Evolutionary conservation across 805 yeast genomes (phyloP), one percentile per base, ranked within the genome.

Genomic region (Ogataea nonfermentans): DNA sequence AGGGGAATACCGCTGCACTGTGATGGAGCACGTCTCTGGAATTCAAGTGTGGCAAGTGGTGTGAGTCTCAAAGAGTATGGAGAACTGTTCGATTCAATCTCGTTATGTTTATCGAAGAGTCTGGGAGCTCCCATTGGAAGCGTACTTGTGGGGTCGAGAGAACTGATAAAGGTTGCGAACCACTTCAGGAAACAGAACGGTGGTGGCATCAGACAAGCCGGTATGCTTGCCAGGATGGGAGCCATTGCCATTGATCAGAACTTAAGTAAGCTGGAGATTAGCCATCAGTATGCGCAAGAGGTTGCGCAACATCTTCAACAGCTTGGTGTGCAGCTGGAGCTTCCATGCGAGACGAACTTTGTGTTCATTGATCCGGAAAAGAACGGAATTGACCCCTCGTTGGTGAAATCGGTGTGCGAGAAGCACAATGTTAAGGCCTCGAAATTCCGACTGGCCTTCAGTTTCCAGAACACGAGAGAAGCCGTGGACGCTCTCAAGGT

Each of bases 1-100:
- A 70, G 80, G 50, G 70, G 68, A 39, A 63, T 86, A 40, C 72
- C 68, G 40, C 61, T 89, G 50, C 97, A 91, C 56, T 77, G 89
- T 53, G 98, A 90, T 60, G 98, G 97, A 47, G 98, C 97, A n/a
- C 75, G 98, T 53, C 65, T 90, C 35, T 89, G 95, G 90, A 86
- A 85, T 60, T 96, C 96, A n/a, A 69, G 79, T 28, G 84, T 74
- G 9, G 90, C 74, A 19, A 77, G 87, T 8, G 88, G 84, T 17
- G 69, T 84, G 25, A 65, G 87, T 12, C 63, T 89, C 45, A 64
- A 62, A 13, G 86, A 86, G 53, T 88, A 81, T 61, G 84, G 95
- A 50, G 69, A 73, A 46, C 67, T 79, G 46, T 89, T 89, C 59
- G 97, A 89, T 63, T 79, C 93, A n/a, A 85, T 90, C 33, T 86